Base-by-base conservation (phyloP, 805 yeast genomes). In the Myxozyma monticola region DNA sequence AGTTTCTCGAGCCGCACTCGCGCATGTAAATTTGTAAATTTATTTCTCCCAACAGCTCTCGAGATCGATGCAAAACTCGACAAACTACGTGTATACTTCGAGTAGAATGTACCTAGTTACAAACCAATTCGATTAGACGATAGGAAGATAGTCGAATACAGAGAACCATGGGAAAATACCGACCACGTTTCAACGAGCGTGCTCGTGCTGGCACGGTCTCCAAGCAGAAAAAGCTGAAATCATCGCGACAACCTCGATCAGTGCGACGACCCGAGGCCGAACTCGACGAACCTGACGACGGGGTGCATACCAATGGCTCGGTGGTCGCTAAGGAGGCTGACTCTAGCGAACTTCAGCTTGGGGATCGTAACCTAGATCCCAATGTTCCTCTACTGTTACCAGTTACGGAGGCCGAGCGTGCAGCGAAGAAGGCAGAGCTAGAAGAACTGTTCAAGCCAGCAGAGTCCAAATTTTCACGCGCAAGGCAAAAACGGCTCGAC, bases 91-190 rank as follows among this genome's bases (percentile, higher is more conserved):
- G n/a, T n/a, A n/a, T n/a, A n/a, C n/a, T n/a, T n/a, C n/a, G n/a
- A n/a, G n/a, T n/a, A n/a, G n/a, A n/a, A n/a, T n/a, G n/a, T n/a
- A n/a, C n/a, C n/a, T n/a, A n/a, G n/a, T n/a, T n/a, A n/a, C n/a
- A n/a, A n/a, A n/a, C n/a, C n/a, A n/a, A n/a, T n/a, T n/a, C n/a
- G n/a, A n/a, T n/a, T n/a, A n/a, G n/a, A n/a, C n/a, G n/a, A n/a
- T n/a, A n/a, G n/a, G n/a, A n/a, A n/a, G n/a, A n/a, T n/a, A n/a
- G n/a, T n/a, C n/a, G n/a, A n/a, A n/a, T n/a, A n/a, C n/a, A n/a
- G n/a, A n/a, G n/a, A n/a, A n/a, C n/a, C n/a, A 88, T 88, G 96
- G 96, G 91, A 50, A 85, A 84, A 54, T 87, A 86, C 65, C 77
- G 93, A 59, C 78, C 79, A 67, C 69, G 96, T 54, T 85, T 83